Evolutionary conservation across 441 rosid species (phyloP), one percentile per base, ranked within the genome.

Genomic region (Populus hybrid): DNA sequence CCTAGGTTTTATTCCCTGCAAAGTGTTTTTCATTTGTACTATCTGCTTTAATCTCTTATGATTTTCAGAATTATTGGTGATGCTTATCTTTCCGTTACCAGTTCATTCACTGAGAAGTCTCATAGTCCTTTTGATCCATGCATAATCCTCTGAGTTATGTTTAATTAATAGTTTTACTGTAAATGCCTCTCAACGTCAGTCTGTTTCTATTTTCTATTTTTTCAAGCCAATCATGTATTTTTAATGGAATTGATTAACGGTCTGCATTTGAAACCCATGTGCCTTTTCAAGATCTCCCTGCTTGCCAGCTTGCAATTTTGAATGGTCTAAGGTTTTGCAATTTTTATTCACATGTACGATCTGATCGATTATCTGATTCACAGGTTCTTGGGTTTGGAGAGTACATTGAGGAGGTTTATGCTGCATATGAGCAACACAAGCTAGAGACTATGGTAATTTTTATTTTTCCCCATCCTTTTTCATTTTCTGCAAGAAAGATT

Each of bases 321-420:
- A 24, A 24, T 24, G 24, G 24, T 24, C 24, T 24, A 24, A 24
- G 24, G 24, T 24, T 24, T 24, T 24, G 24, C 24, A 24, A 61
- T 21, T 66, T 11, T 35, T 28, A 28, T 75, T 71, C 21, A 26
- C 46, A 70, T 34, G 35, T 21, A 3, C 71, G 14, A 71, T 70
- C 24, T 72, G 57, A 68, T 80, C n/a, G 72, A 50, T 11, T 59
- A 16, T 34, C 18, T 79, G 79, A 76, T 77, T 26, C 76, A 36
- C 82, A 96, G 99, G 97, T 91, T 82, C 98, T 96, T 21, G 99
- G 99, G 30, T 96, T 93, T 81, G 98, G 98, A 59, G 96, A 92
- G 79, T 96, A 96, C 82, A 92, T 94, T 3, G 98, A 89, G 79
- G 99, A 96, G 83, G 98, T 96, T 65, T 96, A 94, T 81, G 87